These are phyloP conservation scores for Cyanophora paradoxa DNA, from an alignment of 78 protist species.

Conservation along the genomic window DNA sequence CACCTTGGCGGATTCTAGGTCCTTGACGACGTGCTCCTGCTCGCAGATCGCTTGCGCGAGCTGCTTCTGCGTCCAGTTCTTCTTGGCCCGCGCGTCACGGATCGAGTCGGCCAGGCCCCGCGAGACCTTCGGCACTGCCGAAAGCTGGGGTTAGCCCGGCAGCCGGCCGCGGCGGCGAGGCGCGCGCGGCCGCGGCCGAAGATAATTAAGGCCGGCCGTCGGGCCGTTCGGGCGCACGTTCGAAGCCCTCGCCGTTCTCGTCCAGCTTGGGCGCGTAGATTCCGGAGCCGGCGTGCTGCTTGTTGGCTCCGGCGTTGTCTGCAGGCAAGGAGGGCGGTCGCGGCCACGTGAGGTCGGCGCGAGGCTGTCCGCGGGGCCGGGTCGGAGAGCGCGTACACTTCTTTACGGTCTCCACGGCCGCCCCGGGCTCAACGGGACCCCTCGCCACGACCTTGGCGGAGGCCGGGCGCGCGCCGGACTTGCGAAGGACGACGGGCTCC, in stretches of 20 bases:
- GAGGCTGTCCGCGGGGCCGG: too few relatives aligned
- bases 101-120: not conserved
- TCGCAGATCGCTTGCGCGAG: slow-evolving; percentile 54
- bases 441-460: too few relatives aligned
- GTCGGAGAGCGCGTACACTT: too few relatives aligned
- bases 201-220: not conserved
- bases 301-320: too few relatives aligned
- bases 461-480: too few relatives aligned
- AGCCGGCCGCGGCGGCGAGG: not conserved
- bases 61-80: slow-evolving; percentile 59
- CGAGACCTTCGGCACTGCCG: not conserved
- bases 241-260: not conserved
- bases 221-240: not conserved
- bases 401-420: too few relatives aligned
- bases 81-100: slow-evolving; percentile 42
- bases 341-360: too few relatives aligned
- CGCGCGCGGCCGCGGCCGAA: not conserved
- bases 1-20: not conserved
- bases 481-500: too few relatives aligned
- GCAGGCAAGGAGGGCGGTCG: too few relatives aligned
- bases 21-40: slow-evolving; percentile 11
- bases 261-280: not conserved
- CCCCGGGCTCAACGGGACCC: too few relatives aligned
- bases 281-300: too few relatives aligned
- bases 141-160: not conserved